Conservation (phyloP, 2,329 filamentous ascomycete species). For the Calcarisporium arbuscula region DNA sequence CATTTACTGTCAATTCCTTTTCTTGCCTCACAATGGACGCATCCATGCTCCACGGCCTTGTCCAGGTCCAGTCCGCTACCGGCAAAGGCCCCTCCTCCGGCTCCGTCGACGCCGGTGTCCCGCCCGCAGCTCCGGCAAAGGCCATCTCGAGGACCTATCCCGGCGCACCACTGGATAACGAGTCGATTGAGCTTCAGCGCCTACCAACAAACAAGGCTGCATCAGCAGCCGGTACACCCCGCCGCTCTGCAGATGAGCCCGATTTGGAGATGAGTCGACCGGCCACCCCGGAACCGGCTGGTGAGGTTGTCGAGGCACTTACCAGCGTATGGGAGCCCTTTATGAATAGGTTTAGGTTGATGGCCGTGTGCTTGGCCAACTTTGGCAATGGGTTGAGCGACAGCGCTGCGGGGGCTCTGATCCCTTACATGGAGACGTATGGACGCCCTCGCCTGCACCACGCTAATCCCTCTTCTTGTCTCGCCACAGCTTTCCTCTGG, state of each 20-base stretch:
- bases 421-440: constrained; percentile 70
- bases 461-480: not conserved
- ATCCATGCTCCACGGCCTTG: constrained; percentile 23
- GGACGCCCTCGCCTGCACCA: constrained; percentile 4
- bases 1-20: too few relatives aligned
- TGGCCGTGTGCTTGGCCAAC: constrained; percentile 57
- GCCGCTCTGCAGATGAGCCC: constrained; percentile 10
- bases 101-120: constrained; percentile 12
- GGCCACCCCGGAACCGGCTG: constrained; percentile 30
- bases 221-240: constrained; percentile 9
- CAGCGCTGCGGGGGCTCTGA: constrained; percentile 67
- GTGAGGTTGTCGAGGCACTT: constrained; percentile 37
- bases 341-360: constrained; percentile 65
- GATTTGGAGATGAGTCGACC: constrained; percentile 50
- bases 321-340: constrained; percentile 53
- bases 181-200: constrained; percentile 21
- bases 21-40: constrained; percentile 28
- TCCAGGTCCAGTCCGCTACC: constrained; percentile 23
- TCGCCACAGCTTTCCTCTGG: not conserved
- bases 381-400: constrained; percentile 70
- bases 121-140: constrained; percentile 24
- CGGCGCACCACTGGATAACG: constrained; percentile 26
- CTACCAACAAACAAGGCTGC: constrained; percentile 8
- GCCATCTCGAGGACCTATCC: constrained; percentile 32
- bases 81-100: constrained; percentile 8